phyloP scores from a whole-genome alignment of 2,329 filamentous ascomycete genomes.

The Gremmenia infestans region DNA sequence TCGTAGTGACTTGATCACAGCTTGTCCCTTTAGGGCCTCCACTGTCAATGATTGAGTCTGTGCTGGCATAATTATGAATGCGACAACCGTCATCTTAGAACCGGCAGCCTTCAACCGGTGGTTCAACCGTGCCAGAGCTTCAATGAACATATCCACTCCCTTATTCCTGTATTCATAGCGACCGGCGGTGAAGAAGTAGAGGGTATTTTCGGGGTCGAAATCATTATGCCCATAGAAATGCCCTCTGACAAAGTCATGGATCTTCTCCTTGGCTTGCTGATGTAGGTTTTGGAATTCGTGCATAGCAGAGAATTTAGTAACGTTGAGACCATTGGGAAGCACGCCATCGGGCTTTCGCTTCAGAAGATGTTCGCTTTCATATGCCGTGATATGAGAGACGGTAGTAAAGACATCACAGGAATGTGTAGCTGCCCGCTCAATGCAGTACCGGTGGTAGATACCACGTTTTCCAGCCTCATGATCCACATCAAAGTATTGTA shows the following conservation, averaged over 20 bases:
- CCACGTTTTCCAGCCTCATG: constrained; percentile 95
- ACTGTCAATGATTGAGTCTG: constrained; percentile 94
- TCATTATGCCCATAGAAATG: constrained; percentile 99
- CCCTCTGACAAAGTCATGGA: constrained; percentile 94
- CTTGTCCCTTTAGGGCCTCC: constrained; percentile 92
- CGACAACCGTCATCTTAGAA: constrained; percentile 90
- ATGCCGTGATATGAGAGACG: constrained; percentile 96
- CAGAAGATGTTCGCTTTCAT: constrained; percentile 93
- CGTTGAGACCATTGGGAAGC: constrained; percentile 92
- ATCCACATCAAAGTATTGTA: constrained; percentile 95
- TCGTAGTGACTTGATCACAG: constrained; percentile 91
- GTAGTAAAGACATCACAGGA: constrained; percentile 96
- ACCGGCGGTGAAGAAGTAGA: constrained; percentile 96
- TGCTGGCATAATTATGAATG: constrained; percentile 98
- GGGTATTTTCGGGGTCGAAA: constrained; percentile 91
- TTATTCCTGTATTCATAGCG: constrained; percentile 98
- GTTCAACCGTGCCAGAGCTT: constrained; percentile 89
- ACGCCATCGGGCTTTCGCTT: constrained; percentile 98
- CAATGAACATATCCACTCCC: constrained; percentile 99
- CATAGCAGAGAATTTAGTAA: constrained; percentile 96
- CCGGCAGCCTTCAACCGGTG: constrained; percentile 80
- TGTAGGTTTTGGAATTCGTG: constrained; percentile 99
- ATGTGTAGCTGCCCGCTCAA: constrained; percentile 90
- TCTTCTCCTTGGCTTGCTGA: constrained; percentile 94
- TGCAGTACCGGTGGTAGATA: constrained; percentile 98